phyloP scores from a whole-genome alignment of 2,329 filamentous ascomycete genomes.

The Claviceps quebecensis region DNA sequence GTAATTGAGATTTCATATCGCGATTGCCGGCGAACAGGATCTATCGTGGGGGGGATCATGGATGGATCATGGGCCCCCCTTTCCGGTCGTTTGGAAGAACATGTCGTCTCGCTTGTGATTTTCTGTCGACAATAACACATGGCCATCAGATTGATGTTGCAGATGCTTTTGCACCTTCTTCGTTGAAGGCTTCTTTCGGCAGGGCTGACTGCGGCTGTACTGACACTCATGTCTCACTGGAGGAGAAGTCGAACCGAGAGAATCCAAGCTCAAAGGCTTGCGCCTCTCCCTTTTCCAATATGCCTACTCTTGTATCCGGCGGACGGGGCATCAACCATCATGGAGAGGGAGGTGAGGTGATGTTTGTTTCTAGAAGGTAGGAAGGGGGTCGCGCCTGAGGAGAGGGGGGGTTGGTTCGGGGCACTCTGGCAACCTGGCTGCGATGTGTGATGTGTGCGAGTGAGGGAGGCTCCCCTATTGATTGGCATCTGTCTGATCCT shows the following conservation, averaged over 20 bases:
- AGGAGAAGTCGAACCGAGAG: not conserved
- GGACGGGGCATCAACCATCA: constrained; percentile 1
- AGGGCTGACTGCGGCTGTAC: constrained; percentile 1
- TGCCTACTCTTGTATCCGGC: constrained; percentile 1
- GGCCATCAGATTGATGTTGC: not conserved
- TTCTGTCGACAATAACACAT: not conserved
- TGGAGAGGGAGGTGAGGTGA: not conserved
- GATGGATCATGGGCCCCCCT: not conserved
- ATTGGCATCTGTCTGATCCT: not conserved
- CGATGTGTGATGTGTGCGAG: not conserved
- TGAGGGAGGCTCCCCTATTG: not conserved
- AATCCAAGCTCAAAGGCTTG: not conserved
- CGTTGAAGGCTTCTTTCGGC: not conserved
- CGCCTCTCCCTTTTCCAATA: not conserved
- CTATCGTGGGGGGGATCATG: not conserved
- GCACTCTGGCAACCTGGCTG: not conserved
- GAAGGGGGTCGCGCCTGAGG: not conserved
- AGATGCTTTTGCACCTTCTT: not conserved
- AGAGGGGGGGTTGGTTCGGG: not conserved
- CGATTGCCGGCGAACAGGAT: not conserved
- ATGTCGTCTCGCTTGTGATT: not conserved
- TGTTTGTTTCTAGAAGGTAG: not conserved
- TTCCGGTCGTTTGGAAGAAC: not conserved
- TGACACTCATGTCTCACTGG: not conserved
- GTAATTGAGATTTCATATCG: not conserved